Conservation (phyloP, 306 rosid genomes). For the Astragalus membranaceus region DNA sequence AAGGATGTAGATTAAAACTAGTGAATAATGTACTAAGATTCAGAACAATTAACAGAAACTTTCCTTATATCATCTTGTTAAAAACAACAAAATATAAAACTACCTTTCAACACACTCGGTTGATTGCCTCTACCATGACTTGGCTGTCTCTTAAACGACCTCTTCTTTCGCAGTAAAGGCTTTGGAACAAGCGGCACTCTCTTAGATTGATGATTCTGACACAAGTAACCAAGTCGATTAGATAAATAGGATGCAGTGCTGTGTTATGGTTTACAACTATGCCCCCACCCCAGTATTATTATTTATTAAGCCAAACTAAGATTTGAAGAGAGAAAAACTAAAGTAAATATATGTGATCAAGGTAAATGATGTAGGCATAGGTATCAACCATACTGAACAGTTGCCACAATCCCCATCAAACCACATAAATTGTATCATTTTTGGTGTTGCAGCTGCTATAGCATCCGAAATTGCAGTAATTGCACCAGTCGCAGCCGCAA, state of each 20-base stretch:
- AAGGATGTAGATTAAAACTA: neutral
- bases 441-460: neutral
- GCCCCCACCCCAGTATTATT: neutral
- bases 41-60: neutral
- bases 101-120: slow-evolving; percentile 59
- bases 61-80: neutral
- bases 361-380: neutral
- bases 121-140: slow-evolving; percentile 65
- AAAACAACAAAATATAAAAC: neutral
- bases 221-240: slow-evolving; percentile 7
- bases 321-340: neutral
- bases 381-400: neutral
- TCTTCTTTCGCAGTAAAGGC: slow-evolving; percentile 54
- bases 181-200: slow-evolving; percentile 51
- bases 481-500: neutral
- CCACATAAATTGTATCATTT: neutral
- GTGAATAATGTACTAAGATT: neutral
- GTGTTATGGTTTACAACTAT: neutral
- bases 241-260: neutral
- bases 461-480: neutral
- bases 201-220: slow-evolving; percentile 56
- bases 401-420: neutral
- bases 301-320: neutral
- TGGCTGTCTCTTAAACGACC: slow-evolving; percentile 70
- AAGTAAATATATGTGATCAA: neutral